Evolutionary conservation across 768 basidiomycete species (phyloP), one percentile per base, ranked within the genome.

Genomic region (Serendipita sp.): DNA sequence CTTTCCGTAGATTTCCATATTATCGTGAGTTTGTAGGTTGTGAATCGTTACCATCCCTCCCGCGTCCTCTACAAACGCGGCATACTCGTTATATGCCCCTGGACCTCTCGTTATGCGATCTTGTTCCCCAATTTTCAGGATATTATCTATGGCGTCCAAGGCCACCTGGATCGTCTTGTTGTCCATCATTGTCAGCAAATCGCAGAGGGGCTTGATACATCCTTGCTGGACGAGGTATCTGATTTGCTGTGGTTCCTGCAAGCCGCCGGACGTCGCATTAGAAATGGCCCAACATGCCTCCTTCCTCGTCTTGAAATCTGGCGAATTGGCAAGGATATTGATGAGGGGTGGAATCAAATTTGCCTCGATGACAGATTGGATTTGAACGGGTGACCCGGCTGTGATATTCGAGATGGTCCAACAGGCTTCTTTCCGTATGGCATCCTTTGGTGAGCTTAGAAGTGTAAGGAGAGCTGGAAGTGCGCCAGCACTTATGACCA

Each of bases 211-310:
- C 75, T 97, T 97, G 77, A 99, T 97, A 77, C 93, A 96, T 33
- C 96, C 96, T 73, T 98, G 96, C 24, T 84, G 80, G 62, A 99
- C 96, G 64, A 99, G 88, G 76, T 98, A 99, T 61, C 96, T 88
- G 69, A 99, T 99, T 72, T 98, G 95, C 30, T 86, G 77, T 31
- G 96, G 96, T 71, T 99, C 94, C 63, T 76, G 75, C 2, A 79
- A 69, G 64, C 92, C 96, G 66, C 96, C 96, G 42, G 94, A 96
- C 24, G 96, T 99, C 3, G 96, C 96, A 73, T 99, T 99, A 43
- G 93, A 96, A 68, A 99, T 91, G 9, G 96, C 96, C 96, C 96
- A 99, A 78, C 94, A 99, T 1, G 96, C 96, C 75, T 99, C 96
- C 75, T 99, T 99, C 73, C 90, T 85, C 50, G 96, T 97, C 79